Percentiles rank a stretch among this genome's conserved stretches.
Conservation (phyloP, 768 basidiomycete genomes). For the Serendipita indica region DNA sequence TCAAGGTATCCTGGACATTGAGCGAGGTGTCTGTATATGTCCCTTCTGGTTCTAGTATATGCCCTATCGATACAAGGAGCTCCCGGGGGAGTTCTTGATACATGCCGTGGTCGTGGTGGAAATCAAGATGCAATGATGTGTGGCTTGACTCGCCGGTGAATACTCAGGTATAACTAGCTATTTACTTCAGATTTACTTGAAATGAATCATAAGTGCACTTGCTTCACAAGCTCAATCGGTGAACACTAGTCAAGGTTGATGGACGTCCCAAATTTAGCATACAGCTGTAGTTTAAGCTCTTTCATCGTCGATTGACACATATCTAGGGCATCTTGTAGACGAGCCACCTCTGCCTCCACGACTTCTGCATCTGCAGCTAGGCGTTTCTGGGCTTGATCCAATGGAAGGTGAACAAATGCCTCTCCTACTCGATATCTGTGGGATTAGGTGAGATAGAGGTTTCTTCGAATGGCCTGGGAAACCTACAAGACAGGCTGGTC, state of each 20-base stretch:
- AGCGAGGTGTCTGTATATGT: conserved; percentile 29
- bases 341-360: conserved; percentile 40
- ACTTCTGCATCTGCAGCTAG: conserved; percentile 54
- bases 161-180: background rate
- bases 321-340: conserved; percentile 36
- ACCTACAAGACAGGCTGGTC: conserved; percentile 63
- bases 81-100: conserved; percentile 44
- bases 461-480: background rate
- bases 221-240: background rate
- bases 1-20: conserved; percentile 26
- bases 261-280: conserved; percentile 84
- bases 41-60: conserved; percentile 43
- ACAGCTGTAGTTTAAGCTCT: conserved; percentile 59
- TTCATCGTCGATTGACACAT: conserved; percentile 66
- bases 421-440: conserved; percentile 80
- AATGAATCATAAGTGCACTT: background rate
- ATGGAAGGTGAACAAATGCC: conserved; percentile 67
- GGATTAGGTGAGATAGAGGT: background rate
- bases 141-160: background rate
- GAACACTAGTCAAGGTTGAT: conserved; percentile 79
- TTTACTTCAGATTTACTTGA: background rate
- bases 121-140: background rate
- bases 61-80: conserved; percentile 53
- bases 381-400: conserved; percentile 49
- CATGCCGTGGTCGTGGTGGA: background rate